Evolutionary conservation across 192 early-diverging fungal species (phyloP), one percentile per base, ranked within the genome.

Genomic region (Oehlia diaphana): DNA sequence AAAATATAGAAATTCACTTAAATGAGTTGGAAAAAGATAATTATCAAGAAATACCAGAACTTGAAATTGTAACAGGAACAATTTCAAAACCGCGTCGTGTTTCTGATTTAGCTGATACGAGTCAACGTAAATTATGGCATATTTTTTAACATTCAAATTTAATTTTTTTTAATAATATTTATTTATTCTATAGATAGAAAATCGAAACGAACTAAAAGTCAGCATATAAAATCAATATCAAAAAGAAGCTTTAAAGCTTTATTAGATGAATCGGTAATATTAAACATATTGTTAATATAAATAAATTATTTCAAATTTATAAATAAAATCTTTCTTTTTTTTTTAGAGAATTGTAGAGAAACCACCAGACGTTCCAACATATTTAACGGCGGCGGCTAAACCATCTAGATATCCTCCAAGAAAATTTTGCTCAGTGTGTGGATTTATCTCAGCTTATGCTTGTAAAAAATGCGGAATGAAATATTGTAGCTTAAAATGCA

Each of bases 341-440:
- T 37, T 63, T 12, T 63, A 75, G 74, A 14, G 28, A 67, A 47
- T 78, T n/a, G 76, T 37, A 65, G 21, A 62, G 26, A n/a, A 49
- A 68, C 66, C 76, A 19, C 31, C 44, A 16, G 65, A 78, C 61
- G 35, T 64, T 16, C 76, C 76, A 16, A 78, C 64, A 19, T 78
- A 78, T 68, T 50, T 78, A 28, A 68, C 76, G 35, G 23, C 65
- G 2, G 76, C 44, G 21, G 76, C 66, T 10, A n/a, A 26, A 31
- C 64, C 64, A 64, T 78, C 76, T 33, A 78, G 50, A 49, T 78
- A 23, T 68, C 76, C 76, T 39, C 66, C 76, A 78, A 63, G 66
- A 4, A 78, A 68, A 78, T 78, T 78, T 68, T 78, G 76, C 16
- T 78, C 76, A 31, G 76, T 78, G 6, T 78, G 76, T 78, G 76